Base-by-base conservation (phyloP, 345 rosid species). In the Boechera stricta region DNA sequence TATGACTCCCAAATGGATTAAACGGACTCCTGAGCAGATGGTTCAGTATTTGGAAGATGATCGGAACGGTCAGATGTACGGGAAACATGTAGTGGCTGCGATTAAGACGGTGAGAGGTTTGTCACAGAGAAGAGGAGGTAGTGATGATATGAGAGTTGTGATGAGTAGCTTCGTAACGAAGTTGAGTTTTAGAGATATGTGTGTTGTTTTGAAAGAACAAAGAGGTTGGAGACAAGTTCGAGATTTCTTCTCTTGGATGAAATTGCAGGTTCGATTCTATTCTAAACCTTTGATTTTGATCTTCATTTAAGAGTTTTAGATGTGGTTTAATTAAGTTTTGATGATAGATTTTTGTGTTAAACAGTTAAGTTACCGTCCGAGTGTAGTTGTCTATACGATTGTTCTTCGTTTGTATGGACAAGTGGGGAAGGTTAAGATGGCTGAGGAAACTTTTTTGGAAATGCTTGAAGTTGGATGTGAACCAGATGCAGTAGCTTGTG, bases 201-300 rank as follows among this genome's bases (percentile, higher is more conserved):
- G 98, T 65, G 90, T 89, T 42, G 97, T 94, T 68, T 74, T 94
- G 82, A 94, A 90, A 81, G 97, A 87, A 67, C 97, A 90, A 77
- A 90, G 81, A 74, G 85, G 88, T 12, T 94, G 98, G 98, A 85
- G 85, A 51, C 94, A 94, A 84, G 97, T 78, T 32, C 73, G 86
- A 55, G 94, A 91, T 61, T 89, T 91, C 79, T 94, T 94, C 83
- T 67, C 82, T 29, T 94, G 98, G 98, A 94, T 94, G 97, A 91
- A 94, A 78, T 79, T 94, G 81, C 98, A 91, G 96, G 97, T 73
- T 67, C 47, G 18, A 51, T 78, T 33, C 2, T 53, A 2, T 36
- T 60, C 48, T 47, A 6, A 44, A 36, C 8, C 2, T 58, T 52
- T 68, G 45, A 4, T 28, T 12, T 33, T 29, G 55, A 9, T 53